phyloP scores from a whole-genome alignment of 495 filamentous ascomycete species.

The Hypoxylon subgilvum region DNA sequence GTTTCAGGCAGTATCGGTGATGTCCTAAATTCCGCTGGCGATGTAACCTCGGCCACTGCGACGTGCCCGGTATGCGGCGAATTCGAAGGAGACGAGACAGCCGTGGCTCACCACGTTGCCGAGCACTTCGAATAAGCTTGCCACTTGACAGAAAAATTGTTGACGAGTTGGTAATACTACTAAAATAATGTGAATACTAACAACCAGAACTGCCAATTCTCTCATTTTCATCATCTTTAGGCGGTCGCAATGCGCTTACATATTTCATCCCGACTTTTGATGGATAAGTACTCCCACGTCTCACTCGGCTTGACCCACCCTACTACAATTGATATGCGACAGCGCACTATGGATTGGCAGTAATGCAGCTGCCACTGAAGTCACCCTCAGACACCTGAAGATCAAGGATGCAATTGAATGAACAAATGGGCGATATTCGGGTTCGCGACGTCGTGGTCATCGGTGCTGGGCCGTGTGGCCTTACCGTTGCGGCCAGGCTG shows the following conservation, averaged over 20 bases:
- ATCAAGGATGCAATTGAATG: slow-evolving; percentile 3
- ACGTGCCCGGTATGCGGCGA: slow-evolving; percentile 64
- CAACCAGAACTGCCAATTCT: background rate
- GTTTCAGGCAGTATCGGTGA: slow-evolving; percentile 14
- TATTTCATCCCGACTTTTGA: too few relatives aligned
- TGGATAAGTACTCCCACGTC: too few relatives aligned
- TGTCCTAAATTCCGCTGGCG: slow-evolving; percentile 1
- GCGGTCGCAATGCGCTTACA: too few relatives aligned
- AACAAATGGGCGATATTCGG: slow-evolving; percentile 21
- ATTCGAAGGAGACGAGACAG: slow-evolving; percentile 65
- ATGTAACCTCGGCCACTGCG: slow-evolving; percentile 33
- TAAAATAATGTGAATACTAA: too few relatives aligned
- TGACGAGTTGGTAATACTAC: background rate
- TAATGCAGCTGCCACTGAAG: too few relatives aligned
- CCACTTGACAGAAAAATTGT: background rate
- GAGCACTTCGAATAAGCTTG: slow-evolving; percentile 53
- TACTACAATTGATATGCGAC: too few relatives aligned
- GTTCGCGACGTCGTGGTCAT: slow-evolving; percentile 66
- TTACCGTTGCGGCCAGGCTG: slow-evolving; percentile 65
- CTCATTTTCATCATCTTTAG: too few relatives aligned
- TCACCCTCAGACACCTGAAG: background rate
- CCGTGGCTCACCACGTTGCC: slow-evolving; percentile 65
- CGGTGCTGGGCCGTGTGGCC: slow-evolving; percentile 68
- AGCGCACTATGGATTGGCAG: background rate
- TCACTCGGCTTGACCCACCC: too few relatives aligned